These are phyloP conservation scores for Debaryomyces psychrophilus DNA, from an alignment of 1,139 yeast genomes.

Conservation along the genomic window DNA sequence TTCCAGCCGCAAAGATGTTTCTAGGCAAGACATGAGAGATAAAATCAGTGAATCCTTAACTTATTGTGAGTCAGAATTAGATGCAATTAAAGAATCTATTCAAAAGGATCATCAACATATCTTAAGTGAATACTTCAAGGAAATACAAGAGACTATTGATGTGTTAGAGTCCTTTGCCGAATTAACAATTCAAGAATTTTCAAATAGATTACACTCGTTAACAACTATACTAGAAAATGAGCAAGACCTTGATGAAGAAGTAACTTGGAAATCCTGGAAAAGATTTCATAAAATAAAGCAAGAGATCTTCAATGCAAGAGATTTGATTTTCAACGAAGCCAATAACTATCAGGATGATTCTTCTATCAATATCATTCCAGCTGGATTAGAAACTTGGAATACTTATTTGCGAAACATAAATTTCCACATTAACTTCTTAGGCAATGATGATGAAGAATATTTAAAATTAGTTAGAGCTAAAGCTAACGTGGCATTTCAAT, in stretches of 20 bases:
- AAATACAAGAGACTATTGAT: conserved; percentile 60
- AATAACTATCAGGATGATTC: conserved; percentile 34
- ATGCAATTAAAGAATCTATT: conserved; percentile 36
- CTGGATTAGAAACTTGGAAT: conserved; percentile 54
- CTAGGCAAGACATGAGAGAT: conserved; percentile 64
- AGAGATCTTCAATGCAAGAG: conserved; percentile 56
- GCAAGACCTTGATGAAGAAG: conserved; percentile 29
- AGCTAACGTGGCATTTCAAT: conserved; percentile 80
- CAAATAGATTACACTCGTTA: conserved; percentile 36
- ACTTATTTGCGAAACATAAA: conserved; percentile 59
- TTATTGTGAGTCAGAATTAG: conserved; percentile 35
- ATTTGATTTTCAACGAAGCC: conserved; percentile 53
- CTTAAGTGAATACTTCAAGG: conserved; percentile 41
- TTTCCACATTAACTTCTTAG: conserved; percentile 59
- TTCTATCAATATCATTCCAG: conserved; percentile 21
- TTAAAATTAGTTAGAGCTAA: conserved; percentile 74
- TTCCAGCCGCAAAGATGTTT: conserved; percentile 37
- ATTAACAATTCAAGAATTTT: conserved; percentile 58
- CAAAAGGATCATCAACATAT: conserved; percentile 37
- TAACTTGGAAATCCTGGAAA: conserved; percentile 70
- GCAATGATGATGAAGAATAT: conserved; percentile 72
- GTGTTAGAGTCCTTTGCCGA: conserved; percentile 75
- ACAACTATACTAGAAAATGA: conserved; percentile 33
- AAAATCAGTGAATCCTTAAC: conserved; percentile 44
- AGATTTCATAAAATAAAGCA: conserved; percentile 62